Conservation (phyloP, 2,329 filamentous ascomycete genomes). For the Fusarium sp. region DNA sequence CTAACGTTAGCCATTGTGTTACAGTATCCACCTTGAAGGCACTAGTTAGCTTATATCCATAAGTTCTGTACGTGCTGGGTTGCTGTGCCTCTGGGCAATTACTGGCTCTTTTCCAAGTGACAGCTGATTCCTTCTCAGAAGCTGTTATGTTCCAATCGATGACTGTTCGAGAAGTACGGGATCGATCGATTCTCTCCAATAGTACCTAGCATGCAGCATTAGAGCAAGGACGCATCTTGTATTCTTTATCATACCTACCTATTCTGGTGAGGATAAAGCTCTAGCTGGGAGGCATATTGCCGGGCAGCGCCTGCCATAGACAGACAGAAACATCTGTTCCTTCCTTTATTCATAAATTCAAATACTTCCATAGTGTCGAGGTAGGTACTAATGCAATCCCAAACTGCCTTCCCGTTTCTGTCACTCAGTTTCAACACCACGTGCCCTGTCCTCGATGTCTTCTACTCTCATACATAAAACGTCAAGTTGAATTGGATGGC, state of each 20-base stretch:
- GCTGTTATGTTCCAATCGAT: neutral
- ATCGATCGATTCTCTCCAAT: neutral
- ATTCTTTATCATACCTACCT: too few species aligned
- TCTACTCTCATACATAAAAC: neutral
- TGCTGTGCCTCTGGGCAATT: neutral
- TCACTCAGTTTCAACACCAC: conserved; percentile 42
- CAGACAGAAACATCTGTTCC: neutral
- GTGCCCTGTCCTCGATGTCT: conserved; percentile 24
- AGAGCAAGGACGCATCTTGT: neutral
- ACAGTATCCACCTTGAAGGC: conserved; percentile 3
- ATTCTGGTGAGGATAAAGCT: neutral
- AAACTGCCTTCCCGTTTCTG: conserved; percentile 7
- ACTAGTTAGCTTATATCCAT: neutral
- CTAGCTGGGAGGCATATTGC: neutral
- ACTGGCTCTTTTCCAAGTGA: neutral
- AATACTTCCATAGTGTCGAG: conserved; percentile 4
- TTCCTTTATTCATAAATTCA: neutral
- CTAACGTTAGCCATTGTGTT: conserved; percentile 9
- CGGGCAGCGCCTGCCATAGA: neutral
- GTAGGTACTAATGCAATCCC: conserved; percentile 2
- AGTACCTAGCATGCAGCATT: neutral
- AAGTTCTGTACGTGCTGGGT: neutral
- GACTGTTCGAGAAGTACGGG: neutral
- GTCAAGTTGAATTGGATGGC: conserved; percentile 5
- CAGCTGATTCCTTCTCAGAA: neutral